Base-by-base conservation (phyloP, 345 rosid genomes). In the Atalantia buxifolia region DNA sequence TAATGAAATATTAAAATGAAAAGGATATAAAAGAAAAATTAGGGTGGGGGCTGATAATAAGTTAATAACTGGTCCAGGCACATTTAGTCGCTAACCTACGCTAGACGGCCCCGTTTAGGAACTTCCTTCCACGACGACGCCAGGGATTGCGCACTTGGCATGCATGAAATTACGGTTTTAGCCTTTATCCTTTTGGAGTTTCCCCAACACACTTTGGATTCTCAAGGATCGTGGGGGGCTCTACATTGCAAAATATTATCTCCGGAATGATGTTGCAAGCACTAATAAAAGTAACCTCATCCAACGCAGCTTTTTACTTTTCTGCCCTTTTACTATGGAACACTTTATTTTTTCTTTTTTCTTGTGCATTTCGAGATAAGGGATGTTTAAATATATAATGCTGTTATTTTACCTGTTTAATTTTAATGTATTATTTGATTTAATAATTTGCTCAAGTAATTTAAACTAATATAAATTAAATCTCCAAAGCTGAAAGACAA, bases 141-240 rank as follows among this genome's bases (percentile, higher is more conserved):
- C 70, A 84, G n/a, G 14, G 83, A 82, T 72, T 81, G 81, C 87
- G 82, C 76, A 50, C 25, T 6, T 30, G 4, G 2, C 57, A 4
- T 27, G 30, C n/a, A 2, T 0, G 25, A 53, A 77, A 35, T 81
- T 76, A 76, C 84, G 0, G 5, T 7, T 2, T 24, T 28, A 28
- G 22, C 84, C 86, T 81, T 62, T 21, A 27, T 70, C 48, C 13
- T 56, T 27, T 64, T 10, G 28, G 19, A 48, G 24, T 24, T 45
- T 5, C 25, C 21, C 62, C 24, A 19, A 9, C 10, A 14, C 18
- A 6, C 69, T 59, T 30, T 10, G n/a, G 68, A 68, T 21, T 69
- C 61, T 42, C 35, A n/a, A 57, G 74, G 38, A 59, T 40, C 59
- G 30, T 22, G 79, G 68, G 66, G 68, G 69, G 59, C 42, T 77